Percentiles rank a stretch among this genome's conserved stretches.
These are phyloP conservation scores for Pyrenula massariospora DNA, from an alignment of 495 filamentous ascomycete species.

Conservation along the genomic window DNA sequence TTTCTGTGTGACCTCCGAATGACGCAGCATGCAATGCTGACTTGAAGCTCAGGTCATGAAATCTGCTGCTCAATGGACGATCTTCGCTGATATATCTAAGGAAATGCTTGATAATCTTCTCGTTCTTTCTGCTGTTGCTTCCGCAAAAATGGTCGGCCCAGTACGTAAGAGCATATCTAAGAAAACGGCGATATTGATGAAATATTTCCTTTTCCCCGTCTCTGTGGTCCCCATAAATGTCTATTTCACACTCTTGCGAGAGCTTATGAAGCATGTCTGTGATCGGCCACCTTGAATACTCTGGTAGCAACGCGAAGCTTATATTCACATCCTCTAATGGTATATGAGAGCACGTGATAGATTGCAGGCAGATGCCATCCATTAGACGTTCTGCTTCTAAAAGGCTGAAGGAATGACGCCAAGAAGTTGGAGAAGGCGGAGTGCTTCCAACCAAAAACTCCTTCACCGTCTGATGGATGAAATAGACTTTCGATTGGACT, in stretches of 20 bases:
- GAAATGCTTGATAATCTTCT: neutral
- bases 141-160: conserved; percentile 15
- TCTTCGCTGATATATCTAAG: neutral
- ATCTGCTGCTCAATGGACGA: too few species aligned
- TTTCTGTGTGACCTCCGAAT: neutral
- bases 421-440: too few species aligned
- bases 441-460: conserved; percentile 15
- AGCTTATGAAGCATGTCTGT: neutral
- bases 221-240: too few species aligned
- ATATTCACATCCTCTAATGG: neutral
- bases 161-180: conserved; percentile 13
- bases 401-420: too few species aligned
- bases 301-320: neutral
- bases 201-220: too few species aligned
- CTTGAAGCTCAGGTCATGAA: too few species aligned
- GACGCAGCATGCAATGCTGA: too few species aligned
- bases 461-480: conserved; percentile 32
- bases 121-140: neutral
- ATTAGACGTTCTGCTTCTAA: neutral
- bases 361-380: neutral
- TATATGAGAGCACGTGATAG: neutral
- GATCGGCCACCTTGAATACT: neutral
- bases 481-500: conserved; percentile 19
- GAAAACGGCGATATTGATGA: conserved; percentile 1
- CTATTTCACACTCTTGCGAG: too few species aligned